Conservation (phyloP, 345 rosid species). For the Corchorus olitorius region DNA sequence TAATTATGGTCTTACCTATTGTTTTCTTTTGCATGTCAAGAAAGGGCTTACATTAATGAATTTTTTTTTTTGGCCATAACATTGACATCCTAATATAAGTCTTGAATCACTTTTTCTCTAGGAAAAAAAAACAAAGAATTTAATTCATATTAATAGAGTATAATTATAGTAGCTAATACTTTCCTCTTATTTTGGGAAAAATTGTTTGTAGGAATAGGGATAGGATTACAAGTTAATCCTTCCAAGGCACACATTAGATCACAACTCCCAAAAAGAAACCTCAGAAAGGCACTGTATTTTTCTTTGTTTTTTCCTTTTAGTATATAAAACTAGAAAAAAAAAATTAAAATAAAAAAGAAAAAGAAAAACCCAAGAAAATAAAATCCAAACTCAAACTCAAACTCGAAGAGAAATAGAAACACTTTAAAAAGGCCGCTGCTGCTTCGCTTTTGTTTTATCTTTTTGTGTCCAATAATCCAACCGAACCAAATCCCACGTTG, state of each 20-base stretch:
- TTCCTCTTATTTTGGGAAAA: too few species aligned
- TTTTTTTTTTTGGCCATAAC: too few species aligned
- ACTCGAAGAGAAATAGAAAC: too few species aligned
- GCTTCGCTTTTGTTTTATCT: background rate
- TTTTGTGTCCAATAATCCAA: constrained; percentile 9
- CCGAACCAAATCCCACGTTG: background rate
- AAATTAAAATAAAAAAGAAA: too few species aligned
- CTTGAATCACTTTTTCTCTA: too few species aligned
- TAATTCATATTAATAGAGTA: too few species aligned
- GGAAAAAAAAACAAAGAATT: background rate
- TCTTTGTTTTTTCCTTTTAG: background rate
- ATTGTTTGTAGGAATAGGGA: too few species aligned
- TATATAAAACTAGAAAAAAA: background rate
- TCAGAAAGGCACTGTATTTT: too few species aligned
- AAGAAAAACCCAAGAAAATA: background rate
- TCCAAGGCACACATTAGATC: background rate
- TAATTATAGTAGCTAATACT: background rate
- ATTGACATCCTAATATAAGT: too few species aligned
- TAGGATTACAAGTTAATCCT: background rate
- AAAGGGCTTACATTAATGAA: too few species aligned
- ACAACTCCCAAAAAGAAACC: background rate
- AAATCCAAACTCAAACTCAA: background rate
- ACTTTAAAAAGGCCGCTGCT: background rate
- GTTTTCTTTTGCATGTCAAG: too few species aligned
- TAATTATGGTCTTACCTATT: too few species aligned